Evolutionary conservation across 371 early-diverging fungal genomes (phyloP).

Genomic region (Chytridium lagenaria): DNA sequence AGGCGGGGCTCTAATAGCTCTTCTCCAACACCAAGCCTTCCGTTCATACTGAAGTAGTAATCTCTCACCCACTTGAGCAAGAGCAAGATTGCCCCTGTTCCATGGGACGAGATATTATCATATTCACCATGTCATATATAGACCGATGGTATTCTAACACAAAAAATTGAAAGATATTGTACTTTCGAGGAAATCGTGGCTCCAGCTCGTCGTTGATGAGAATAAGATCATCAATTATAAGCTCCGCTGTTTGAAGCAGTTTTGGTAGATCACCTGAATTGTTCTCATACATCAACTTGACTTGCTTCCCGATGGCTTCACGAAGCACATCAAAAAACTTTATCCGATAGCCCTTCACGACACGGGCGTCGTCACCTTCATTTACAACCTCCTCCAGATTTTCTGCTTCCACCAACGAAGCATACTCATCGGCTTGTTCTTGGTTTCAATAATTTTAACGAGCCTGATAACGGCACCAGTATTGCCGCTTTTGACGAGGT

Average conservation of each 20-base stretch:
- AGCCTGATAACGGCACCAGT: constrained; percentile 78
- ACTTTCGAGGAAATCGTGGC: constrained; percentile 87
- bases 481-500: constrained; percentile 72
- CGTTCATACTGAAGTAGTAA: constrained; percentile 87
- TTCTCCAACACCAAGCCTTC: constrained; percentile 81
- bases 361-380: constrained; percentile 52
- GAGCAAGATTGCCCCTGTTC: constrained; percentile 78
- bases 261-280: constrained; percentile 44
- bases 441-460: constrained; percentile 89
- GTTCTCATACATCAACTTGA: constrained; percentile 51
- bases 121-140: constrained; percentile 77
- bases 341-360: constrained; percentile 75
- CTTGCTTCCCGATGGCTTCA: constrained; percentile 68
- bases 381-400: constrained; percentile 17
- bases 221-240: constrained; percentile 85
- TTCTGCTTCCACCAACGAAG: constrained; percentile 46
- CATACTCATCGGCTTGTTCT: constrained; percentile 86
- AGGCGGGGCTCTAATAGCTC: constrained; percentile 90
- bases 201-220: constrained; percentile 85
- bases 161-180: constrained; percentile 90
- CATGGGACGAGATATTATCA: constrained; percentile 60
- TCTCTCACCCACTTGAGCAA: constrained; percentile 89
- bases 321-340: constrained; percentile 78
- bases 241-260: constrained; percentile 59
- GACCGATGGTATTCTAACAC: constrained; percentile 92